Conservation (phyloP, 352 stramenopile species). For the Globisporangium apiculatum region DNA sequence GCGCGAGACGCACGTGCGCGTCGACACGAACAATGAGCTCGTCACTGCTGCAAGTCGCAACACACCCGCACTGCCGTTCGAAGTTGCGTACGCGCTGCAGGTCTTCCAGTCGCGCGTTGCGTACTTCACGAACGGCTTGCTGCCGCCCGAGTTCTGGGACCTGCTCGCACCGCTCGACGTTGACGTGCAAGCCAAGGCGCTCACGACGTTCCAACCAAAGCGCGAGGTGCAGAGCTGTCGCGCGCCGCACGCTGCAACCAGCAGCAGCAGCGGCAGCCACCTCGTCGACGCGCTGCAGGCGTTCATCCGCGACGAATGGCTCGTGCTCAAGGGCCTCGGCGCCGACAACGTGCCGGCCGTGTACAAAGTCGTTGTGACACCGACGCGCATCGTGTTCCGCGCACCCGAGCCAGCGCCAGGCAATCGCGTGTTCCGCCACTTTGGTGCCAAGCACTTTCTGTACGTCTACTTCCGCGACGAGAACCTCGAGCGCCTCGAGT, state of each 20-base stretch:
- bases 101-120: slow-evolving; percentile 41
- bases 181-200: slow-evolving; percentile 33
- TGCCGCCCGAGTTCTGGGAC: slow-evolving; percentile 31
- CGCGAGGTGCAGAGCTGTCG: slow-evolving; percentile 27
- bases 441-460: slow-evolving; percentile 67
- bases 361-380: slow-evolving; percentile 61
- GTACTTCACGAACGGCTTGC: slow-evolving; percentile 35
- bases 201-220: slow-evolving; percentile 30
- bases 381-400: slow-evolving; percentile 59
- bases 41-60: not conserved
- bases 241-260: slow-evolving; percentile 2
- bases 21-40: not conserved
- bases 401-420: slow-evolving; percentile 34
- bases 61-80: slow-evolving; percentile 12
- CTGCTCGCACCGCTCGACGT: slow-evolving; percentile 21
- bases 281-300: slow-evolving; percentile 28
- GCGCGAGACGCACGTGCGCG: slow-evolving; percentile 30
- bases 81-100: slow-evolving; percentile 42
- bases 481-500: slow-evolving; percentile 66
- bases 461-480: slow-evolving; percentile 82
- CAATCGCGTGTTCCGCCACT: slow-evolving; percentile 71
- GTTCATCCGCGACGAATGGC: slow-evolving; percentile 27
- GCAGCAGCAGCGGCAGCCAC: not conserved
- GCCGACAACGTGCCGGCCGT: slow-evolving; percentile 17
- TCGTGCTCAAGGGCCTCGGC: slow-evolving; percentile 16